A percentile compares a stretch with the other conserved stretches of the same genome.
phyloP scores from a whole-genome alignment of 2,329 filamentous ascomycete genomes.

The Grosmannia penicillata region DNA sequence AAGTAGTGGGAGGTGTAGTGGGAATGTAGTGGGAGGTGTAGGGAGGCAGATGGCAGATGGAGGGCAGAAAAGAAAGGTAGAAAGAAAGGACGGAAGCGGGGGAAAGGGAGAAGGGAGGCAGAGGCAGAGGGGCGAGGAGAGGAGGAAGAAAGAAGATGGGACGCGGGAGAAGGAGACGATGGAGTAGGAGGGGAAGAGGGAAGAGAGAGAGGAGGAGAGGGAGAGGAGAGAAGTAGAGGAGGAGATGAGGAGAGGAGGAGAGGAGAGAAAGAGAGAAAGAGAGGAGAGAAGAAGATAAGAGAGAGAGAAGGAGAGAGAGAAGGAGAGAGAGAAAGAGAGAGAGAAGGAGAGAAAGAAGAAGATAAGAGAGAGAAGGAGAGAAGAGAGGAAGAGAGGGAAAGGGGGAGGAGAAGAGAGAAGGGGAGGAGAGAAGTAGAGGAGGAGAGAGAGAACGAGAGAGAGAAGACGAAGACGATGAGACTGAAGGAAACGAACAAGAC shows the following conservation, averaged over 20 bases:
- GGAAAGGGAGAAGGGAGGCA: background rate
- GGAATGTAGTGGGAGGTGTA: too few species aligned
- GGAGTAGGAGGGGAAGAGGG: too few species aligned
- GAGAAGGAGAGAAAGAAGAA: background rate
- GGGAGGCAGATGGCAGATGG: background rate
- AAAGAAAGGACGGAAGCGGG: background rate
- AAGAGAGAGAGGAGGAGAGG: background rate
- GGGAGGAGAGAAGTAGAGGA: too few species aligned
- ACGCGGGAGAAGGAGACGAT: too few species aligned
- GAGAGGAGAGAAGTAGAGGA: background rate
- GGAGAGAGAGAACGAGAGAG: too few species aligned
- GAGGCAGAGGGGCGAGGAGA: background rate
- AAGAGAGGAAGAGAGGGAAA: background rate
- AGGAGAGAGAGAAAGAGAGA: background rate
- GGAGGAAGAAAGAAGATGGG: background rate
- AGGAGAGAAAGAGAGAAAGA: background rate
- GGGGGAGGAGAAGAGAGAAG: background rate
- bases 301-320: background rate
- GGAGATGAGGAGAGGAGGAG: background rate
- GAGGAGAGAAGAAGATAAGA: background rate
- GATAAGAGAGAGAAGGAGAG: background rate
- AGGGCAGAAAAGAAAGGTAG: background rate
- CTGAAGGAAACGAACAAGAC: too few species aligned
- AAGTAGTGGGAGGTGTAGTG: too few species aligned
- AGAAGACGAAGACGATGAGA: too few species aligned